Base-by-base conservation (phyloP, 2,329 filamentous ascomycete species). In the Xylaria sp. region DNA sequence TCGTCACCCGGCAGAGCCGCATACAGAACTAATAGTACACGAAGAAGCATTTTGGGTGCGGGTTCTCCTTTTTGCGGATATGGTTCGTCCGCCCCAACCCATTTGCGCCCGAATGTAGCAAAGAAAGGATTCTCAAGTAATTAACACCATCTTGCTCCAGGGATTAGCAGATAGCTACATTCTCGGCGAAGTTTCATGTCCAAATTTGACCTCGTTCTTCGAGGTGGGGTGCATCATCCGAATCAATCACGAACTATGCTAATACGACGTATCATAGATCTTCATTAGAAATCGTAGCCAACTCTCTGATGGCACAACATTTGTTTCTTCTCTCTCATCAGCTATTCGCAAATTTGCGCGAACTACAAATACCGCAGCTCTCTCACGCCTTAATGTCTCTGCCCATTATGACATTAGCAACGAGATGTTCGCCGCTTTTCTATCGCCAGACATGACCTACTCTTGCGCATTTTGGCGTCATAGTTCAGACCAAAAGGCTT, bases 401-500 rank as follows among this genome's bases (percentile, higher is more conserved):
- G 51, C 51, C 14, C 51, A 55, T 32, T 55, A 55, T 27, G 30
- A 55, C 9, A 19, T 55, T 32, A 36, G 17, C 4, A 55, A 55
- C 30, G 51, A 34, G 14, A 34, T 55, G 27, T 55, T 55, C 12
- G 51, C 51, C 17, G 51, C 30, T 9, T 55, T 55, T 21, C 14
- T 55, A 27, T 55, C 51, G 5, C 30, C 51, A 7, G 51, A 36
- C 27, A 55, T 55, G 51, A 55, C 51, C 4, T 55, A 55, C 30
- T 36, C 30, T 11, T 55, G 51, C 7, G 24, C 51, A 3, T 19
- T 55, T 5, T 55, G 51, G 51, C 51, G 8, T 32, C 17, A 11
- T 4, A 19, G 19, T 17, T 51, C 48, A 27, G 51, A 55, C n/a
- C 30, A 3, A 19, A 27, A 34, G 7, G n/a, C 50, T 34, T 21